Evolutionary conservation across 2,329 filamentous ascomycete species (phyloP).

Genomic region (Alternaria ethzedia): DNA sequence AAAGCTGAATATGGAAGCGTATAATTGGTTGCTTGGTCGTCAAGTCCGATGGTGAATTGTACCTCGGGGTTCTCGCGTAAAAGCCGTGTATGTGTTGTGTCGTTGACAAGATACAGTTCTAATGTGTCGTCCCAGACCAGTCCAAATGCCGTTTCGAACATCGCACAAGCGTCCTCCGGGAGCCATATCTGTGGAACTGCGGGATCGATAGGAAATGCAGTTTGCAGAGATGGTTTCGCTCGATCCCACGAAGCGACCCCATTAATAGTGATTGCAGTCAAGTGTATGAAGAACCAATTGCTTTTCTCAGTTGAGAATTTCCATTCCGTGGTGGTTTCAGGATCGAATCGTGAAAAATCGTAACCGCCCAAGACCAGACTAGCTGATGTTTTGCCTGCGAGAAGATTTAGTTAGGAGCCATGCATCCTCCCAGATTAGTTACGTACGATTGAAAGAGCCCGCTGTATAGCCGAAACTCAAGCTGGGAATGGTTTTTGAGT

Average conservation of each 20-base stretch:
- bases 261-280: no score
- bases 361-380: conserved; percentile 50
- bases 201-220: no score
- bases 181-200: conserved; percentile 48
- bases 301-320: no score
- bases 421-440: conserved; percentile 4
- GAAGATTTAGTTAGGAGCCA: neutral
- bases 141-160: no score
- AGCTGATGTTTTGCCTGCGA: conserved; percentile 26
- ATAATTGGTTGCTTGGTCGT: no score
- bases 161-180: no score
- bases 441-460: conserved; percentile 27
- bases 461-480: conserved; percentile 27
- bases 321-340: no score
- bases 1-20: conserved; percentile 54
- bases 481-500: conserved; percentile 42
- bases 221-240: no score
- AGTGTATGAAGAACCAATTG: no score
- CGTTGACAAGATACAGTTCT: conserved; percentile 46
- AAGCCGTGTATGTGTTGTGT: conserved; percentile 34
- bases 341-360: conserved; percentile 39
- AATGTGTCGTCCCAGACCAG: conserved; percentile 43
- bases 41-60: no score
- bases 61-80: neutral
- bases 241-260: no score